phyloP scores from a whole-genome alignment of 441 rosid species.

The Corymbia calophylla region DNA sequence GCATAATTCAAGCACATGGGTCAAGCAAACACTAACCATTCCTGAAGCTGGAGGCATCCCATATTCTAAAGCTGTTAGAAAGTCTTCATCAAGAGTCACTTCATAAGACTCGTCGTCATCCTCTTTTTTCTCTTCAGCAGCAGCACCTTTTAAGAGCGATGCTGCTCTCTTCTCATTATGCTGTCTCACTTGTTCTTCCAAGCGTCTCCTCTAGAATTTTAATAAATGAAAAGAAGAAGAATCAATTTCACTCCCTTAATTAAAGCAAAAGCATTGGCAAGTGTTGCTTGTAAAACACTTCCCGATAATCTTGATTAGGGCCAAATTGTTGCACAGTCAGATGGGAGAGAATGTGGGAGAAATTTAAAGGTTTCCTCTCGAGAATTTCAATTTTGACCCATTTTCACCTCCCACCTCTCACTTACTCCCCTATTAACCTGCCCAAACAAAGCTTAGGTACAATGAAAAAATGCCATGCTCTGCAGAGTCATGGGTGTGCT shows the following conservation, averaged over 20 bases:
- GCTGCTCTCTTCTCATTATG: slow-evolving; percentile 73
- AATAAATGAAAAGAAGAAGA: neutral
- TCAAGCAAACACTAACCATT: slow-evolving; percentile 42
- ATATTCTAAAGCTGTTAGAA: slow-evolving; percentile 85
- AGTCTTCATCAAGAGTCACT: slow-evolving; percentile 92
- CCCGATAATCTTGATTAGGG: neutral
- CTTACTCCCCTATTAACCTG: neutral
- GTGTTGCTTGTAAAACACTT: neutral
- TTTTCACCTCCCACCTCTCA: neutral
- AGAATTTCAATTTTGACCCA: neutral
- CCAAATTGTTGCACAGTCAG: neutral
- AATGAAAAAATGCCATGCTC: neutral
- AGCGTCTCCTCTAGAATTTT: slow-evolving; percentile 53
- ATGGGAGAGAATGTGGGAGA: neutral
- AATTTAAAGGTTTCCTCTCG: neutral
- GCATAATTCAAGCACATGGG: neutral
- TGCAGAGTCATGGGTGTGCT: neutral
- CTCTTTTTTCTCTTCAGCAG: slow-evolving; percentile 25
- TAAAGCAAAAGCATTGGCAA: neutral
- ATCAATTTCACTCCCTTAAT: neutral
- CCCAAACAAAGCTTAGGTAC: neutral
- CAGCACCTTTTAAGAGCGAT: slow-evolving; percentile 19
- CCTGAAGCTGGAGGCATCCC: slow-evolving; percentile 99
- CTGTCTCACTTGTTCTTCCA: slow-evolving; percentile 95
- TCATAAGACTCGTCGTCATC: slow-evolving; percentile 66